Conservation (phyloP, 306 rosid genomes). For the Prunus padus region DNA sequence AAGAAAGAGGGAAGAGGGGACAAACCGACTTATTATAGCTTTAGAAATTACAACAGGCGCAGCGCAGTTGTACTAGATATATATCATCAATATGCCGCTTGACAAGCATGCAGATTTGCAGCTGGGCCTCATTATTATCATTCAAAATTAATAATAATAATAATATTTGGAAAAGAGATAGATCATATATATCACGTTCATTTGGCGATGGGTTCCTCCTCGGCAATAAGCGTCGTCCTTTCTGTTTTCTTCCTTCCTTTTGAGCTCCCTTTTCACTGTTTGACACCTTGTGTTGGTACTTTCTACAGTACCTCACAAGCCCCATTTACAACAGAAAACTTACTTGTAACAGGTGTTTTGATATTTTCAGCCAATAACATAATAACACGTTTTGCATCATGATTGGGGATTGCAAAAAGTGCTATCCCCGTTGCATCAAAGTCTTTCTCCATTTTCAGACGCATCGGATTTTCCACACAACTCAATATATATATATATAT, state of each 20-base stretch:
- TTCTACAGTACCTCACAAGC: too few relatives aligned
- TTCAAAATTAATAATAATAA: neutral
- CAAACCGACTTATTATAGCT: conserved; percentile 4
- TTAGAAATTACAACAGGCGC: neutral
- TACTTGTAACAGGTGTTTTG: too few relatives aligned
- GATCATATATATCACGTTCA: too few relatives aligned
- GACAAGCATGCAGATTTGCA: neutral
- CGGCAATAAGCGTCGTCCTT: neutral
- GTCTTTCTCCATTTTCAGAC: neutral
- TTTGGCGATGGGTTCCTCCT: neutral
- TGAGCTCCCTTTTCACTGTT: neutral
- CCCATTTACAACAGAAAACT: too few relatives aligned
- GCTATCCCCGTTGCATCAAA: too few relatives aligned
- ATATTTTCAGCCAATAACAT: too few relatives aligned
- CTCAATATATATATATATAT: neutral
- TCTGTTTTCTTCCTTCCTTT: neutral
- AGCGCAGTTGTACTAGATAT: neutral
- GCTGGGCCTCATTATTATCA: too few relatives aligned
- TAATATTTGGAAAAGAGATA: neutral
- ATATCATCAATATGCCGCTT: neutral
- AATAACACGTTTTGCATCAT: too few relatives aligned
- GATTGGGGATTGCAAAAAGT: too few relatives aligned
- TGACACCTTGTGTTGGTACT: conserved; percentile 1
- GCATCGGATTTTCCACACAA: neutral
- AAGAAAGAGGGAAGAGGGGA: conserved; percentile 2